These are phyloP conservation scores for Colletotrichum endophyticum DNA, from an alignment of 2,329 filamentous ascomycete genomes.

Conservation along the genomic window DNA sequence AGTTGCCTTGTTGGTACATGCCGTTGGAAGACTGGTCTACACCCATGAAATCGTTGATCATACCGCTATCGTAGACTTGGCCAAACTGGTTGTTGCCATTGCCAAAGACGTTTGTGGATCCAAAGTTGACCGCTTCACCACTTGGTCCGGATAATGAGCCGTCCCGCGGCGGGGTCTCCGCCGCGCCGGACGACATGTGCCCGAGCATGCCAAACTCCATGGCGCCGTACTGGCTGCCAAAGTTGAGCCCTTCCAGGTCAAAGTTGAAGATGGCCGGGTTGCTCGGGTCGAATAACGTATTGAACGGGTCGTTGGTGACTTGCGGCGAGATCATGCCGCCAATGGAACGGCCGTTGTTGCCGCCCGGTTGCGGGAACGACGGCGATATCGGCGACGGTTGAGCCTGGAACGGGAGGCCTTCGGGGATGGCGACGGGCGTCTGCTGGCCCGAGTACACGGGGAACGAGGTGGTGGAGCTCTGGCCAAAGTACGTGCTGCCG, in stretches of 20 bases:
- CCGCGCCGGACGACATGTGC: constrained; percentile 91
- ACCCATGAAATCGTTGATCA: constrained; percentile 59
- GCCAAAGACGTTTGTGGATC: constrained; percentile 52
- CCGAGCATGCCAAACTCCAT: constrained; percentile 96
- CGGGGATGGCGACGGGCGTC: constrained; percentile 51
- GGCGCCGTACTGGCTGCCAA: constrained; percentile 94
- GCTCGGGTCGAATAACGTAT: constrained; percentile 82
- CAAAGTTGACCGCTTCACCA: constrained; percentile 39
- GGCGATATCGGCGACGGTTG: constrained; percentile 79
- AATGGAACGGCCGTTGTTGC: constrained; percentile 35
- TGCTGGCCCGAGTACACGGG: constrained; percentile 56
- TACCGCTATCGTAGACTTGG: constrained; percentile 54
- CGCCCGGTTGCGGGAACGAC: constrained; percentile 63
- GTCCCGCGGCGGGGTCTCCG: constrained; percentile 78
- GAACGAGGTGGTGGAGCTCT: constrained; percentile 50
- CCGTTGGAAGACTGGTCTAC: constrained; percentile 53
- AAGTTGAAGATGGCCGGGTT: constrained; percentile 96
- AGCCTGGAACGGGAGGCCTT: constrained; percentile 60
- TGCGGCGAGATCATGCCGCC: constrained; percentile 53
- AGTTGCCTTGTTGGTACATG: constrained; percentile 60
- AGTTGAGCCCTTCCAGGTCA: constrained; percentile 91
- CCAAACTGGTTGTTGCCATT: constrained; percentile 56
- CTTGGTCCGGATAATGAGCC: constrained; percentile 46
- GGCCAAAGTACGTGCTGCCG: constrained; percentile 52
- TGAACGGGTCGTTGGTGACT: constrained; percentile 57